Evolutionary conservation across 2,329 filamentous ascomycete genomes (phyloP), one percentile per base, ranked within the genome.

Genomic region (Myotisia sp.): DNA sequence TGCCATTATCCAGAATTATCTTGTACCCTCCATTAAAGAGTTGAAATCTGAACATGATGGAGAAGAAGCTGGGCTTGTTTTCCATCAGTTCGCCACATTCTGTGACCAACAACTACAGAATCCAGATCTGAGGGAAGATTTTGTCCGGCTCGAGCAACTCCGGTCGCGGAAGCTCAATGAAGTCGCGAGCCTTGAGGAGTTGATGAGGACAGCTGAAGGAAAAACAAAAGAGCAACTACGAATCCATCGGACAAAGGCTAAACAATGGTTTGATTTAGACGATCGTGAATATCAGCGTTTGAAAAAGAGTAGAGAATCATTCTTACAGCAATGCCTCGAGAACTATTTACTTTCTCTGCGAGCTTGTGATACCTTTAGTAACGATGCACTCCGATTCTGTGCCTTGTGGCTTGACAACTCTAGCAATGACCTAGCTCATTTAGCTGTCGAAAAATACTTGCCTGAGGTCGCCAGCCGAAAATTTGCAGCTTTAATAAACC

Each of bases 101-200:
- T 98, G 92, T 49, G 87, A 98, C 52, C 76, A 85, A 48, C 90
- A 98, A 53, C 65, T 98, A 6, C 81, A 93, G 47, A 87, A 87
- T 49, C 71, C 79, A 1, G 84, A 92, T 46, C 75, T 78, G 21
- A 62, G 86, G 1, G 84, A 92, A 53, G 90, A 98, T 47, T 72
- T 93, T 39, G 72, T 74, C 19, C 76, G 90, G 29, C 70, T 94
- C 26, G 72, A 81, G 49, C 83, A 75, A 45, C 65, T 95, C 20
- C 79, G 77, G 44, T 70, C 85, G 48, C 77, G 77, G 40, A 93
- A 93, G 54, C 70, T 74, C 43, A 75, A 80, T 38, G 87, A 98
- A 52, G 76, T 92, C 0, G 58, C 68, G 10, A 79, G 84, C 39
- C 71, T 92, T 7, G 73, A 79, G 39, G 68, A 67, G 1, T 66